Conservation (phyloP, 2,329 filamentous ascomycete genomes). For the Cryphonectria parasitica region DNA sequence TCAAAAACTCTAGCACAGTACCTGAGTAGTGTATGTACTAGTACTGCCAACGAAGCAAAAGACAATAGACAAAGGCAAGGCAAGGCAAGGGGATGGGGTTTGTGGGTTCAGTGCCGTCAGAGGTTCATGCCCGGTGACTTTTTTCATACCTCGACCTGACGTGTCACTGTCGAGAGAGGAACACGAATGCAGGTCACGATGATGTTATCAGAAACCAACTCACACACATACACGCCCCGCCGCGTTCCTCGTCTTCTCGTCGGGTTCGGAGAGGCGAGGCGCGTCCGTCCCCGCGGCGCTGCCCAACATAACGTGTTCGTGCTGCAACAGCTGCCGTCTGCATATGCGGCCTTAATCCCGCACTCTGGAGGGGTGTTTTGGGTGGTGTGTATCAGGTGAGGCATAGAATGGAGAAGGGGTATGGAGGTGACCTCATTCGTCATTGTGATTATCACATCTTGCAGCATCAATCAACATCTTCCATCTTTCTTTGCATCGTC, state of each 20-base stretch:
- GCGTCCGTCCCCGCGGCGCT: not conserved
- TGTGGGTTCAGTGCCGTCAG: not conserved
- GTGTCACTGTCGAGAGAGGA: not conserved
- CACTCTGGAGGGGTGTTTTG: not conserved
- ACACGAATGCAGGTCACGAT: not conserved
- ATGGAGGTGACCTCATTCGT: conserved; percentile 9
- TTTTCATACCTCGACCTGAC: not conserved
- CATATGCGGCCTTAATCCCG: conserved; percentile 11
- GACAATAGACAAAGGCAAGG: too few relatives aligned
- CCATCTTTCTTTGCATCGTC: not conserved
- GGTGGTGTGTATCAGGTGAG: conserved; percentile 17
- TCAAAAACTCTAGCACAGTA: not conserved
- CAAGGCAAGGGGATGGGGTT: too few relatives aligned
- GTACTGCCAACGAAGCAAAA: conserved; percentile 7
- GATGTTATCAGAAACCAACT: not conserved
- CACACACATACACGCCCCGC: not conserved
- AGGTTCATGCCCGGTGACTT: not conserved
- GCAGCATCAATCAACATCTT: not conserved
- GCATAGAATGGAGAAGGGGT: conserved; percentile 1
- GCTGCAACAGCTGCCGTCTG: not conserved
- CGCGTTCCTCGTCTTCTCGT: not conserved
- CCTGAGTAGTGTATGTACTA: not conserved
- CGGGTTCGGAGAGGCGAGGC: not conserved
- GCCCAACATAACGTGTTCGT: not conserved
- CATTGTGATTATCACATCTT: not conserved